Conservation (phyloP, 2,329 filamentous ascomycete species). For the Orbilia quercus region DNA sequence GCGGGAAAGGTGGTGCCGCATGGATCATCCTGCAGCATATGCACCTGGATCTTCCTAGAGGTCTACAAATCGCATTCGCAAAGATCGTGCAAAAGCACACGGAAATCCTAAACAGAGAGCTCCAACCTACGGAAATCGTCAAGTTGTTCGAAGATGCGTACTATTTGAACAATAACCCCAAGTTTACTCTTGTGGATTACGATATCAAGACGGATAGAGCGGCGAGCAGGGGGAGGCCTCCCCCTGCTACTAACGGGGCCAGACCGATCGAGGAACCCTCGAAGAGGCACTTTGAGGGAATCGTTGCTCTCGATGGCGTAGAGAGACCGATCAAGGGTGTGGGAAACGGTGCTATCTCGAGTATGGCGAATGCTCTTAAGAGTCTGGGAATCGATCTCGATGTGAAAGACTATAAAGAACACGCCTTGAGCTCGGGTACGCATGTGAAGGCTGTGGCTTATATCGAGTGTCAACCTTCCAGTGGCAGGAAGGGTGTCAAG, state of each 20-base stretch:
- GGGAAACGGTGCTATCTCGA: conserved; percentile 91
- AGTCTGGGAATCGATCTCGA: conserved; percentile 85
- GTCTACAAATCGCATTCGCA: conserved; percentile 90
- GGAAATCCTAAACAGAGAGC: conserved; percentile 83
- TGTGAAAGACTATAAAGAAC: conserved; percentile 94
- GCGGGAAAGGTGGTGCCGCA: conserved; percentile 91
- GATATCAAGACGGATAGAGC: conserved; percentile 87
- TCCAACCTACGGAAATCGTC: conserved; percentile 84
- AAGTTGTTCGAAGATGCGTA: conserved; percentile 89
- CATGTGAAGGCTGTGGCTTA: conserved; percentile 94
- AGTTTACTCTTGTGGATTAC: conserved; percentile 90
- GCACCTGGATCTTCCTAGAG: conserved; percentile 89
- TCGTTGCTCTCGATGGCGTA: conserved; percentile 81
- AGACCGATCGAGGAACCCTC: conserved; percentile 71
- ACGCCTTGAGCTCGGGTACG: conserved; percentile 83
- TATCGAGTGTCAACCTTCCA: conserved; percentile 75
- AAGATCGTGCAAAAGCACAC: conserved; percentile 84
- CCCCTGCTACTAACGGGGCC: conserved; percentile 65
- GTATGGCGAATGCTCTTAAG: conserved; percentile 82
- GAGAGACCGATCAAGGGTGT: conserved; percentile 82
- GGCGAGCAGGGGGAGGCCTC: conserved; percentile 70
- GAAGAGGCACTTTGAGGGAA: conserved; percentile 75
- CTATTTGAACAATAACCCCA: conserved; percentile 77
- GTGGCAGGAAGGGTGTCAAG: conserved; percentile 65
- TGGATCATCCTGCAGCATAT: conserved; percentile 93